Evolutionary conservation across 164 flowering plant genomes (phyloP).

Genomic region (Magnolia officinalis): DNA sequence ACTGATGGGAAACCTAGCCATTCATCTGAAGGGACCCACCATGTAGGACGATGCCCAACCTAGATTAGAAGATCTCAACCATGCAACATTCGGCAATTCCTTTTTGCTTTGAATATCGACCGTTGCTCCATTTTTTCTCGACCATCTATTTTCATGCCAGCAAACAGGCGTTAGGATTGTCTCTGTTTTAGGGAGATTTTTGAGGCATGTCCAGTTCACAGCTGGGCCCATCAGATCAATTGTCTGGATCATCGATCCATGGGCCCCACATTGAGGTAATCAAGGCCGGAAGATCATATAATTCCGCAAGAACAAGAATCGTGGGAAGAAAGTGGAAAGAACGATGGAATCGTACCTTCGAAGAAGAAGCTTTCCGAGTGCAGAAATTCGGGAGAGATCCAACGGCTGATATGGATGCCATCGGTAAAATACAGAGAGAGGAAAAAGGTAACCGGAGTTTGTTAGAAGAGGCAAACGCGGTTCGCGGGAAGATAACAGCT

Average conservation of each 20-base stretch:
- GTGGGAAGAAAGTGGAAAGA: too few relatives aligned
- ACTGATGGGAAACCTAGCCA: too few relatives aligned
- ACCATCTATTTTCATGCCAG: too few relatives aligned
- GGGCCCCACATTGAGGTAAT: neutral
- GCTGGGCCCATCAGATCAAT: neutral
- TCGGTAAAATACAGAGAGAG: neutral
- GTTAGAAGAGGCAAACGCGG: conserved; percentile 8
- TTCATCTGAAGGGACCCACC: too few relatives aligned
- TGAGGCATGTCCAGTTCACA: too few relatives aligned
- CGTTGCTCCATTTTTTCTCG: too few relatives aligned
- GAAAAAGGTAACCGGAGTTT: conserved; percentile 1
- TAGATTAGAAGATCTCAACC: neutral
- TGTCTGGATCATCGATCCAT: neutral
- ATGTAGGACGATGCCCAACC: too few relatives aligned
- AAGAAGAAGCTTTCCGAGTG: neutral
- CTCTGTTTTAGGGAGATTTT: neutral
- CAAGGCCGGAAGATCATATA: neutral
- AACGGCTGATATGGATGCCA: conserved; percentile 40
- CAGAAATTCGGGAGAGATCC: conserved; percentile 21
- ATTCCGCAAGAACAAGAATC: too few relatives aligned
- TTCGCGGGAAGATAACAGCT: conserved; percentile 55
- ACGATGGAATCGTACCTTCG: too few relatives aligned
- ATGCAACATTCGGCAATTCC: too few relatives aligned
- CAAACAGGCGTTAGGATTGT: too few relatives aligned
- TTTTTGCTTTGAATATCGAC: too few relatives aligned